Base-by-base conservation (phyloP, 164 flowering plant genomes). In the Amborella trichopoda region DNA sequence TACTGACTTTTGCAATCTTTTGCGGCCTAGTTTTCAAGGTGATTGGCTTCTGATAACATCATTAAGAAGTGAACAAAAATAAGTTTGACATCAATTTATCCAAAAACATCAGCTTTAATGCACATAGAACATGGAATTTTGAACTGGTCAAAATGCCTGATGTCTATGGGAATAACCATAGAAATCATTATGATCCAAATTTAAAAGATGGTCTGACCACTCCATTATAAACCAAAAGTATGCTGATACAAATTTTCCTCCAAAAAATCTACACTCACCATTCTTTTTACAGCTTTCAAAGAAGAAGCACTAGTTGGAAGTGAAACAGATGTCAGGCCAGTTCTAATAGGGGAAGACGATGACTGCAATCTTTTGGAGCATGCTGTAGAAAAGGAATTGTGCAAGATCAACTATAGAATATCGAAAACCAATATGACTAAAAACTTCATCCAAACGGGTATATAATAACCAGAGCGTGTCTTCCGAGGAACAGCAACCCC, bases 401-500 rank as follows among this genome's bases (percentile, higher is more conserved):
- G 56, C n/a, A 43, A 52, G 24, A 48, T 52, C 26, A 30, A 42
- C 21, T 22, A 48, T 4, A 49, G 44, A 30, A 41, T 49, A n/a
- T n/a, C 44, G 48, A 28, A 52, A 22, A 20, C 40, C 5, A 8
- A 48, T 14, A 48, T 10, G 14, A 14, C 10, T 1, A 0, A 28
- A 13, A 32, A n/a, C n/a, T n/a, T n/a, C 36, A 32, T n/a, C 6
- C 2, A 27, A 43, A 28, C 8, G 16, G 26, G 10, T 28, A 34
- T 16, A 24, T 18, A 17, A 22, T 5, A 4, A 52, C 56, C 56
- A 24, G 56, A 52, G 32, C 56, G 56, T 26, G 48, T 41, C 32
- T 22, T 52, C 21, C 48, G 48, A 23, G 56, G 56, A 43, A 52
- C 56, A 14, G 40, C 42, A n/a, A 52, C 56, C 4, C 56, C 56